Conservation (phyloP, 352 stramenopile species). For the Phytopythium mirpurense region DNA sequence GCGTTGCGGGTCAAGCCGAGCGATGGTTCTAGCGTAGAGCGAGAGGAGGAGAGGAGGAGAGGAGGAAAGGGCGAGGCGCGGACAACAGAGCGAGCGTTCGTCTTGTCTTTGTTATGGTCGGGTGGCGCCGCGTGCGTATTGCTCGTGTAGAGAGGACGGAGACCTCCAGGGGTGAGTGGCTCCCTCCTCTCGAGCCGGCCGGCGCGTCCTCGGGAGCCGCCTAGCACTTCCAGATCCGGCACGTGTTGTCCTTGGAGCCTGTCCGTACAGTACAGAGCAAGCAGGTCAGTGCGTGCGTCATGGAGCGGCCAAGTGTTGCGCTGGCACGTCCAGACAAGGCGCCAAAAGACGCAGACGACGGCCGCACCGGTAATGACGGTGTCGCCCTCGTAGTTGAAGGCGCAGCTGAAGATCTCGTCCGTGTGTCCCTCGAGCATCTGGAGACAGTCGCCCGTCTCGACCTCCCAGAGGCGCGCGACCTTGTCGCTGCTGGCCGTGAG, state of each 20-base stretch:
- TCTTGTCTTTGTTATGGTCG: not conserved
- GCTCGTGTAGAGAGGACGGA: too few relatives aligned
- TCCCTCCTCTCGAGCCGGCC: too few relatives aligned
- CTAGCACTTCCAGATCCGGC: slow-evolving; percentile 80
- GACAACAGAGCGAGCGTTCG: not conserved
- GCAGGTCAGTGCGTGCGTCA: too few relatives aligned
- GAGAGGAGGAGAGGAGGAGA: too few relatives aligned
- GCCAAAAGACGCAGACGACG: not conserved
- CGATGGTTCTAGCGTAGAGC: not conserved
- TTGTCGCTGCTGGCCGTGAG: slow-evolving; percentile 94
- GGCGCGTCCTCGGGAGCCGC: too few relatives aligned
- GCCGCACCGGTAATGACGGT: slow-evolving; percentile 95
- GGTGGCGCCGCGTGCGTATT: not conserved
- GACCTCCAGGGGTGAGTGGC: too few relatives aligned
- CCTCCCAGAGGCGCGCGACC: slow-evolving; percentile 91
- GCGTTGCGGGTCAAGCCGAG: not conserved
- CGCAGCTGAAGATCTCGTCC: slow-evolving; percentile 96
- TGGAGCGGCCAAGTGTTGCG: too few relatives aligned
- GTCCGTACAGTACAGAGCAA: too few relatives aligned
- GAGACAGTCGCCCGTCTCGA: slow-evolving; percentile 92
- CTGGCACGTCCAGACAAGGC: not conserved
- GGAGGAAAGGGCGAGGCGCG: too few relatives aligned
- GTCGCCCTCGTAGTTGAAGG: slow-evolving; percentile 96
- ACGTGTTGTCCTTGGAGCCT: slow-evolving; percentile 86
- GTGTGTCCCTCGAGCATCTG: slow-evolving; percentile 95